Evolutionary conservation across 2,329 filamentous ascomycete species (phyloP).

Genomic region (Diaporthe citri): DNA sequence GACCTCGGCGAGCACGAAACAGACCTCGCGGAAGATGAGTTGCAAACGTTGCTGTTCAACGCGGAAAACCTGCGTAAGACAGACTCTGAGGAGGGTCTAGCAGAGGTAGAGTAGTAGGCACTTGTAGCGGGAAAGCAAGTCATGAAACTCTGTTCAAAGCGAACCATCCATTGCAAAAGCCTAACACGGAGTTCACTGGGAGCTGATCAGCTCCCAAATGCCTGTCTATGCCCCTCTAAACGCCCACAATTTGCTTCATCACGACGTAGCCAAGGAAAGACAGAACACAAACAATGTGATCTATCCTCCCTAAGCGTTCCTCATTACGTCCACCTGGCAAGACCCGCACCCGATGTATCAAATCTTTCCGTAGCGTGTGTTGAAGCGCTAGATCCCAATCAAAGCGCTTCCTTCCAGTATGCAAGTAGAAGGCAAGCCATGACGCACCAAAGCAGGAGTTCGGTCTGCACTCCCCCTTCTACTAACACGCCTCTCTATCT

Average conservation of each 20-base stretch:
- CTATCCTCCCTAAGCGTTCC: slow-evolving; percentile 25
- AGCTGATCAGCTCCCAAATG: slow-evolving; percentile 36
- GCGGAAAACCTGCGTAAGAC: slow-evolving; percentile 63
- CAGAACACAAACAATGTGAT: slow-evolving; percentile 29
- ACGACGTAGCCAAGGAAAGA: slow-evolving; percentile 35
- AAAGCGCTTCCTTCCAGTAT: slow-evolving; percentile 6
- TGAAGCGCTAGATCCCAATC: background rate
- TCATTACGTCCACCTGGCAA: slow-evolving; percentile 30
- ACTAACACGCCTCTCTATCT: slow-evolving; percentile 8
- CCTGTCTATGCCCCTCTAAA: slow-evolving; percentile 41
- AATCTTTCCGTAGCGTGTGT: slow-evolving; percentile 6
- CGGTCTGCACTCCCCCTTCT: background rate
- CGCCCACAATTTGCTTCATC: slow-evolving; percentile 39
- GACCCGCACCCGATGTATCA: background rate
- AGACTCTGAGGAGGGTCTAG: slow-evolving; percentile 47
- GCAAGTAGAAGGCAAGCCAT: slow-evolving; percentile 1
- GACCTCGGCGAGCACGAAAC: slow-evolving; percentile 47
- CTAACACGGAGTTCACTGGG: slow-evolving; percentile 27
- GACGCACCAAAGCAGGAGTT: background rate
- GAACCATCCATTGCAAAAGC: slow-evolving; percentile 33
- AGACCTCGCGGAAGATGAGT: slow-evolving; percentile 53
- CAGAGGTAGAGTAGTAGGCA: slow-evolving; percentile 36
- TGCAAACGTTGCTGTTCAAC: slow-evolving; percentile 59
- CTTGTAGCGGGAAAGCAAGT: slow-evolving; percentile 19
- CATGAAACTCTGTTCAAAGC: slow-evolving; percentile 3